phyloP scores from a whole-genome alignment of 2,329 filamentous ascomycete species.

The Dactylonectria macrodidyma region DNA sequence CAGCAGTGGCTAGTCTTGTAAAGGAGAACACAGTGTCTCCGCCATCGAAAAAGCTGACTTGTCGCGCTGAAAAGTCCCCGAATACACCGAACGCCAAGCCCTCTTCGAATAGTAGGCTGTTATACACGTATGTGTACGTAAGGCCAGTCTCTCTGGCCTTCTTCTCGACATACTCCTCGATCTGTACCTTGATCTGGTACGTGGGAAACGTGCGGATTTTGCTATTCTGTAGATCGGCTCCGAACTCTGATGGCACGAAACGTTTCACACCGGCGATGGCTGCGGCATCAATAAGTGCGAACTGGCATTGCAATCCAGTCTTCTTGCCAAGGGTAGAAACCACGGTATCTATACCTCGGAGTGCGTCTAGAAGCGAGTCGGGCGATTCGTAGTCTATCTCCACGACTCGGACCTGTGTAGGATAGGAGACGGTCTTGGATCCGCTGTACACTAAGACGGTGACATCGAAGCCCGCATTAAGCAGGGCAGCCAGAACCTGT shows the following conservation, averaged over 20 bases:
- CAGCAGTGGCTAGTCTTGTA: slow-evolving; percentile 1
- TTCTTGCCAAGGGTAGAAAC: slow-evolving; percentile 24
- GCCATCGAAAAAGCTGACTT: slow-evolving; percentile 19
- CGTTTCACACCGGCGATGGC: slow-evolving; percentile 17
- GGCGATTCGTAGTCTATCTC: slow-evolving; percentile 20
- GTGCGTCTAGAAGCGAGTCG: slow-evolving; percentile 12
- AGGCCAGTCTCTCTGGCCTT: slow-evolving; percentile 1
- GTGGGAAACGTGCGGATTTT: slow-evolving; percentile 17
- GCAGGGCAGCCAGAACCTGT: slow-evolving; percentile 13
- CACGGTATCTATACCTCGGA: slow-evolving; percentile 13
- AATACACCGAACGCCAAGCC: slow-evolving; percentile 13
- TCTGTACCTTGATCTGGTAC: slow-evolving; percentile 22
- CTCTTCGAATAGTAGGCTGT: slow-evolving; percentile 15
- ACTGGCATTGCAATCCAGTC: slow-evolving; percentile 16
- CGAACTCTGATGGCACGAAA: slow-evolving; percentile 26
- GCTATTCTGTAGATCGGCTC: slow-evolving; percentile 18
- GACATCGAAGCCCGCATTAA: slow-evolving; percentile 13
- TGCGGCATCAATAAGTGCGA: slow-evolving; percentile 22
- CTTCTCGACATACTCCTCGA: slow-evolving; percentile 21
- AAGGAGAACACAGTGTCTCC: slow-evolving; percentile 12
- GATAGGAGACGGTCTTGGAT: slow-evolving; percentile 7
- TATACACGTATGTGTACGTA: slow-evolving; percentile 24
- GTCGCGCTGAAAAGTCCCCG: slow-evolving; percentile 10
- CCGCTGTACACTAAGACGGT: slow-evolving; percentile 8
- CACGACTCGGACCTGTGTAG: not conserved